Base-by-base conservation (phyloP, 805 yeast species). In the Jamesozyma rosinii region DNA sequence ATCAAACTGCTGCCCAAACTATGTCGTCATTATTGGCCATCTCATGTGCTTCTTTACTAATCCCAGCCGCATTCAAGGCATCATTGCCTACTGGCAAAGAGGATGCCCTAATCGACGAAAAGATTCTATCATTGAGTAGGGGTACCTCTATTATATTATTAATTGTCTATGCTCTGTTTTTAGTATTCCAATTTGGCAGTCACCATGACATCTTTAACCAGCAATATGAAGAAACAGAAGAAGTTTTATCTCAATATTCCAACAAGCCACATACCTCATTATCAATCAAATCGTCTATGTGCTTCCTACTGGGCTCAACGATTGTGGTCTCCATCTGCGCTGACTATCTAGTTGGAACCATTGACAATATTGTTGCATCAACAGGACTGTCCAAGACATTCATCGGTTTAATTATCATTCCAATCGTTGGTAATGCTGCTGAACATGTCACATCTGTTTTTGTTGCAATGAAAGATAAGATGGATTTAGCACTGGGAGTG, bases 371-470 rank as follows among this genome's bases (percentile, higher is more conserved):
- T 49, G 97, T 92, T 31, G 84, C 70, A 45, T 67, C 78, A 26
- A 78, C 95, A 2, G 95, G 95, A 3, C 71, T 92, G 43, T 84
- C 95, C 36, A 89, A 90, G 74, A 88, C 97, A 0, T 92, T 92
- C 56, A 87, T 92, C 56, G 97, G 97, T 61, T 71, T 92, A 52
- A 82, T 92, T 53, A 78, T 92, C 37, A 82, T 92, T 49, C 98
- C 98, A 34, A 90, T 92, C 49, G 97, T 92, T 22, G 98, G 97
- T 44, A 92, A 92, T 57, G 98, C 98, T 2, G 97, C 97, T 11
- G 98, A 92, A 65, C 98, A 92, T 64, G 97, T 87, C 41, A 92
- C 98, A 17, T 95, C 97, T 3, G 83, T 92, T 31, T 75, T 87
- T 48, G 97, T 92, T 39, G 97, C 98, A 19, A 77, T 80, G 74